Percentiles rank a stretch among this genome's conserved stretches.
Evolutionary conservation across 2,329 filamentous ascomycete species (phyloP).

Genomic region (Pyricularia sp.): DNA sequence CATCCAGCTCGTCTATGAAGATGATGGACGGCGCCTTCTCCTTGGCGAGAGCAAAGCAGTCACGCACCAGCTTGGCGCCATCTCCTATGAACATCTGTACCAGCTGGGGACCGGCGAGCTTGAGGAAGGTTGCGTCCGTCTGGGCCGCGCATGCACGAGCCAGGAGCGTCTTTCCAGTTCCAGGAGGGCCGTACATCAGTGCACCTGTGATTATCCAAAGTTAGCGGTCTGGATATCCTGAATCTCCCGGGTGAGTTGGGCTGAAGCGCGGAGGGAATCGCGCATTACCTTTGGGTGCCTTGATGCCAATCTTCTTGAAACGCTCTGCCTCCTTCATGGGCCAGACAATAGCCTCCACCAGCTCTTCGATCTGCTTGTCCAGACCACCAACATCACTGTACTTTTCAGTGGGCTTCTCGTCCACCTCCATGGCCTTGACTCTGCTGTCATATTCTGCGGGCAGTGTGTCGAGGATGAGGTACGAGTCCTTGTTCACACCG

Average conservation of each 20-base stretch:
- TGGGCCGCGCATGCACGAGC: conserved; percentile 95
- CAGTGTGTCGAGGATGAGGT: conserved; percentile 90
- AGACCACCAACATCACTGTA: conserved; percentile 96
- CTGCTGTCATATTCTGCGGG: conserved; percentile 97
- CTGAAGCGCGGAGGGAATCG: neutral
- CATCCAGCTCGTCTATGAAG: conserved; percentile 97
- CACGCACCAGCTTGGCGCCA: conserved; percentile 91
- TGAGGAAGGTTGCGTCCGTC: conserved; percentile 97
- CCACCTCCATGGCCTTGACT: conserved; percentile 99
- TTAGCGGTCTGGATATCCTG: neutral
- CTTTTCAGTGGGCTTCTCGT: conserved; percentile 98
- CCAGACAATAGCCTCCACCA: conserved; percentile 98
- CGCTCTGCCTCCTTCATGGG: conserved; percentile 99
- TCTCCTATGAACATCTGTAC: conserved; percentile 99
- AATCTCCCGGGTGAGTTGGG: neutral
- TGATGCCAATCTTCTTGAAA: conserved; percentile 99
- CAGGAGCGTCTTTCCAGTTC: conserved; percentile 84
- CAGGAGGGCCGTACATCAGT: conserved; percentile 92
- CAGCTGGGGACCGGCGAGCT: conserved; percentile 92
- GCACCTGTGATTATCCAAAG: conserved; percentile 51
- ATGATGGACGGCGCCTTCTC: conserved; percentile 99
- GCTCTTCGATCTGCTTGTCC: conserved; percentile 98
- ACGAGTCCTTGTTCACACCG: conserved; percentile 98
- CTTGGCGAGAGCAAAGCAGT: conserved; percentile 95
- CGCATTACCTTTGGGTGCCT: conserved; percentile 89